These are phyloP conservation scores for Rhododendron ferrugineum DNA, from an alignment of 148 eudicot species.

Conservation along the genomic window DNA sequence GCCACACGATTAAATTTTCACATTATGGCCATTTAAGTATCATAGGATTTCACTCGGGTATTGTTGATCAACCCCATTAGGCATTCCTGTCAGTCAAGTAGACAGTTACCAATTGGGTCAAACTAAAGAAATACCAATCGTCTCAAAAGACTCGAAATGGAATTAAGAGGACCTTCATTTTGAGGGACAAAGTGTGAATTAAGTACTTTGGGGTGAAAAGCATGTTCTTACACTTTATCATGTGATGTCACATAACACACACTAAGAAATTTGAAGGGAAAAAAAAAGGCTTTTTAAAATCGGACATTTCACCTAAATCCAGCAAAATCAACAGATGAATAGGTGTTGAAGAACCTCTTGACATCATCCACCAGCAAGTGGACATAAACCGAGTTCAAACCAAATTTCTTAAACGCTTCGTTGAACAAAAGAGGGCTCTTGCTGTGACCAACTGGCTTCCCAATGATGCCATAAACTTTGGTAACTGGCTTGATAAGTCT, in stretches of 20 bases:
- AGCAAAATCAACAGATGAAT: constrained; percentile 67
- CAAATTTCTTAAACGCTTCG: constrained; percentile 48
- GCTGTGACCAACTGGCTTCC: constrained; percentile 85
- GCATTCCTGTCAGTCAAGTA: neutral
- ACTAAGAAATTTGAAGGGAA: neutral
- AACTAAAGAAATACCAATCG: neutral
- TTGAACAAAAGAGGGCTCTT: constrained; percentile 69
- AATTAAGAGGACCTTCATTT: neutral
- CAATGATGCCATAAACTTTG: constrained; percentile 68
- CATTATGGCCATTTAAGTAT: neutral
- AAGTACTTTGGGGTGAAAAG: too few species aligned
- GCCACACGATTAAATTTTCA: neutral
- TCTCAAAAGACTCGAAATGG: neutral
- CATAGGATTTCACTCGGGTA: neutral
- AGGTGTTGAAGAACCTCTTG: constrained; percentile 48
- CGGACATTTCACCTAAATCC: constrained; percentile 56
- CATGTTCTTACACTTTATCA: neutral
- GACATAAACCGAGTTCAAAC: constrained; percentile 59
- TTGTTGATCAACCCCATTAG: too few species aligned
- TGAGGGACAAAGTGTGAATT: too few species aligned
- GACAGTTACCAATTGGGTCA: neutral
- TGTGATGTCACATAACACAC: neutral
- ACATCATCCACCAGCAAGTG: constrained; percentile 68
- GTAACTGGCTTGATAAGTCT: constrained; percentile 59
- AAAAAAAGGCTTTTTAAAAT: neutral